These are phyloP conservation scores for Exophiala phaeomuriformis DNA, from an alignment of 2,329 filamentous ascomycete genomes.

Conservation along the genomic window DNA sequence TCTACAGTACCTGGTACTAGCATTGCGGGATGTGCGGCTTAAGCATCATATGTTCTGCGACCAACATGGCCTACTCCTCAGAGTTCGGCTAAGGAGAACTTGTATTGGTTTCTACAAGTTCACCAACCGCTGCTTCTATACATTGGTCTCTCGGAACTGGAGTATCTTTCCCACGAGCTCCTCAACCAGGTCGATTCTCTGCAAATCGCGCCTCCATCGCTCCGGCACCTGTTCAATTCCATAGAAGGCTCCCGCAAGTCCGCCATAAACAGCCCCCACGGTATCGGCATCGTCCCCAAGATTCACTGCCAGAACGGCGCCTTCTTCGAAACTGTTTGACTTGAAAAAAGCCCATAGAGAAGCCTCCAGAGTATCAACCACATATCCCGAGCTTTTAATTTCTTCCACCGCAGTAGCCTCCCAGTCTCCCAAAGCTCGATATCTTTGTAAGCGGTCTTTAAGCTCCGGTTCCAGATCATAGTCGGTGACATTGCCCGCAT, in stretches of 20 bases:
- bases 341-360: slow-evolving; percentile 40
- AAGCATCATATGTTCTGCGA: no score
- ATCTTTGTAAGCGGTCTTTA: slow-evolving; percentile 20
- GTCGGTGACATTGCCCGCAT: slow-evolving; percentile 8
- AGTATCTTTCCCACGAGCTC: slow-evolving; percentile 14
- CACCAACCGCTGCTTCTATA: not conserved
- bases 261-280: slow-evolving; percentile 40
- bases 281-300: slow-evolving; percentile 41
- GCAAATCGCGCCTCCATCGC: slow-evolving; percentile 23
- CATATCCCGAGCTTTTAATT: slow-evolving; percentile 37
- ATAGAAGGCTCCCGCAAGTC: slow-evolving; percentile 39
- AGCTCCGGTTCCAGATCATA: slow-evolving; percentile 19
- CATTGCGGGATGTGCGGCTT: no score
- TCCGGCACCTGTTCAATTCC: slow-evolving; percentile 32
- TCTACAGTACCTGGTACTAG: no score
- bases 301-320: slow-evolving; percentile 38
- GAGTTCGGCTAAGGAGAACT: no score
- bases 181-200: slow-evolving; percentile 16
- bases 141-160: not conserved
- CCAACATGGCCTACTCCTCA: no score
- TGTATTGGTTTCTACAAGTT: no score
- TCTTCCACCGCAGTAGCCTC: slow-evolving; percentile 17
- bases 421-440: slow-evolving; percentile 28
- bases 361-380: slow-evolving; percentile 38
- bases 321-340: slow-evolving; percentile 33